Evolutionary conservation across 2,329 filamentous ascomycete species (phyloP), one percentile per base, ranked within the genome.

Genomic region (Claviceps sp.): DNA sequence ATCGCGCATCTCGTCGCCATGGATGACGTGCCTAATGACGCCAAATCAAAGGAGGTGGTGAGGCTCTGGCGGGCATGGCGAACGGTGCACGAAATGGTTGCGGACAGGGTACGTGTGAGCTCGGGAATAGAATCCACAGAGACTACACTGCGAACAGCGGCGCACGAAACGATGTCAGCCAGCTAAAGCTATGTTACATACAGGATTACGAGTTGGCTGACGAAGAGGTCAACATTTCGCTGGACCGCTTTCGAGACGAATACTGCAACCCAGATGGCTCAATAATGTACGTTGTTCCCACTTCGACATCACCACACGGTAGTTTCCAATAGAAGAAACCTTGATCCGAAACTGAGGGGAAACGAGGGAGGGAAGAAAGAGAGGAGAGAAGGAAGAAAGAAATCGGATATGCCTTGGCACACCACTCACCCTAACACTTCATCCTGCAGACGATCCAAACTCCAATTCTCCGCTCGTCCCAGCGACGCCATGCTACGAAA

Each of bases 151-250:
- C 7, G 6, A 24, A 7, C 2, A 3, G 42, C 14, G 22, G 42
- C 13, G 20, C 42, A 44, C 4, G 40, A 44, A 43, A 24, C n/a
- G 5, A 26, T 16, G 42, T 14, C 42, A 16, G 6, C 16, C 22
- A 44, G 24, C 42, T 44, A 44, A 44, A 44, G 42, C 22, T 26
- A 6, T 37, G 11, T 14, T 22, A 18, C 4, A 34, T 9, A 13
- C 67, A 96, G 90, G 93, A 94, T 62, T 98, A 98, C 72, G 86
- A 95, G 64, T 78, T 98, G 43, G 79, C 86, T 40, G 88, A 96
- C 58, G 85, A 89, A 49, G 93, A 98, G 74, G 80, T 95, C 67
- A 84, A 84, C 65, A 86, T 97, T 60, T 79, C 85, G 13, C 82
- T 96, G 34, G 82, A 88, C n/a, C 79, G 85, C 22, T 98, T 97